A percentile compares a stretch with the other conserved stretches of the same genome.
These are phyloP conservation scores for Calonectria ilicicola DNA, from an alignment of 2,329 filamentous ascomycete genomes.

Conservation along the genomic window DNA sequence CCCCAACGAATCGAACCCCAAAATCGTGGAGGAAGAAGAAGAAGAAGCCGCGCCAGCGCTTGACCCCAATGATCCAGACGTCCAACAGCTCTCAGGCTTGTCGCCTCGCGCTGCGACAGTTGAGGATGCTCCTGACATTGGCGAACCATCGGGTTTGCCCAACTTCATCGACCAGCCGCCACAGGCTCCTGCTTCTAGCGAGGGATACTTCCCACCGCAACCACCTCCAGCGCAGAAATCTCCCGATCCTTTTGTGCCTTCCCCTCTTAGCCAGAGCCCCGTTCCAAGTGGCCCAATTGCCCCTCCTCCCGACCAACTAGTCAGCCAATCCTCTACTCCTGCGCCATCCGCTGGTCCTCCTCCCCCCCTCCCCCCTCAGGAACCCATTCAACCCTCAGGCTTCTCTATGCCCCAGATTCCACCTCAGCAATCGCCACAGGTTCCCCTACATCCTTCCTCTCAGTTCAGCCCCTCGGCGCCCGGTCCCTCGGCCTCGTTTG, in stretches of 20 bases:
- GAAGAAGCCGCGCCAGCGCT: conserved; percentile 54
- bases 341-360: not conserved
- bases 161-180: conserved; percentile 43
- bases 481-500: conserved; percentile 26
- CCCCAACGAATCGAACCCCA: conserved; percentile 91
- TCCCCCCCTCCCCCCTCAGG: conserved; percentile 18
- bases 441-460: conserved; percentile 40
- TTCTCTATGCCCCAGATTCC: conserved; percentile 38
- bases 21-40: conserved; percentile 62
- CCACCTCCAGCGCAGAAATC: conserved; percentile 17
- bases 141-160: conserved; percentile 45
- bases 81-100: conserved; percentile 59
- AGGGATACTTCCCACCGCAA: conserved; percentile 49
- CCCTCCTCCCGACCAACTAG: conserved; percentile 26
- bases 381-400: conserved; percentile 24
- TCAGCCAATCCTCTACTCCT: conserved; percentile 11
- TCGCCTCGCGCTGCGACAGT: conserved; percentile 57
- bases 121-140: conserved; percentile 66
- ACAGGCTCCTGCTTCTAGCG: conserved; percentile 36
- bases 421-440: conserved; percentile 44
- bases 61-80: conserved; percentile 75
- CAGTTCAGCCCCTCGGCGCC: conserved; percentile 38
- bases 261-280: conserved; percentile 49
- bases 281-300: conserved; percentile 37
- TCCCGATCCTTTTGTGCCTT: conserved; percentile 48